Conservation (phyloP, 495 filamentous ascomycete species). For the Neurospora sublineolata region DNA sequence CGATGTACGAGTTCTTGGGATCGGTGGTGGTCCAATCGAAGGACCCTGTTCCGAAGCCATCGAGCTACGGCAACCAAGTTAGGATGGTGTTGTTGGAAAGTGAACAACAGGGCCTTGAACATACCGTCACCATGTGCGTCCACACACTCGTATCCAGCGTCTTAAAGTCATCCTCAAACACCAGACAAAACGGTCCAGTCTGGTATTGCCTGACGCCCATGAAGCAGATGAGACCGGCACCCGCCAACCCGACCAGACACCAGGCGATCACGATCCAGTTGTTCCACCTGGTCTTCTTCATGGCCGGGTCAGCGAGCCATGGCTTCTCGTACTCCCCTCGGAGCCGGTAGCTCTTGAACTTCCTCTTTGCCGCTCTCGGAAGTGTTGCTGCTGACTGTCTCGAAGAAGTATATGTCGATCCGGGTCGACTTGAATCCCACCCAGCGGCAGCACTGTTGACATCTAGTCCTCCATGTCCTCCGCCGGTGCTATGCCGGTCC, state of each 20-base stretch:
- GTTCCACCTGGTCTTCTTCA: constrained; percentile 19
- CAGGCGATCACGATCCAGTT: constrained; percentile 26
- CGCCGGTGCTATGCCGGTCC: neutral
- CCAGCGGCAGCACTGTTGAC: neutral
- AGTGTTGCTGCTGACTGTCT: constrained; percentile 1
- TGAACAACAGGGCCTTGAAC: neutral
- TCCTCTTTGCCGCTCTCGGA: constrained; percentile 3
- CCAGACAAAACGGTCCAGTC: constrained; percentile 15
- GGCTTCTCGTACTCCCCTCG: constrained; percentile 28
- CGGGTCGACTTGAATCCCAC: neutral
- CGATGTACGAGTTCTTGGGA: constrained; percentile 28
- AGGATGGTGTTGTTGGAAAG: too few relatives aligned
- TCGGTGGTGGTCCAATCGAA: constrained; percentile 38
- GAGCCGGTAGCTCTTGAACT: constrained; percentile 26
- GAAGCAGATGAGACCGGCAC: constrained; percentile 22
- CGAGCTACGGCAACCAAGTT: constrained; percentile 9
- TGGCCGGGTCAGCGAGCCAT: constrained; percentile 19
- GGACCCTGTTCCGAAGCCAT: constrained; percentile 31
- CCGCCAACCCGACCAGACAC: constrained; percentile 17
- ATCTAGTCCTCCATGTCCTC: neutral
- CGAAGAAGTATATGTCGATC: constrained; percentile 1
- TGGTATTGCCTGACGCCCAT: constrained; percentile 4
- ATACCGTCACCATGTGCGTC: constrained; percentile 21
- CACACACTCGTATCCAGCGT: constrained; percentile 24
- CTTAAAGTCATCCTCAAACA: constrained; percentile 31